phyloP scores from a whole-genome alignment of 768 basidiomycete species.

The Podaxis sp. region DNA sequence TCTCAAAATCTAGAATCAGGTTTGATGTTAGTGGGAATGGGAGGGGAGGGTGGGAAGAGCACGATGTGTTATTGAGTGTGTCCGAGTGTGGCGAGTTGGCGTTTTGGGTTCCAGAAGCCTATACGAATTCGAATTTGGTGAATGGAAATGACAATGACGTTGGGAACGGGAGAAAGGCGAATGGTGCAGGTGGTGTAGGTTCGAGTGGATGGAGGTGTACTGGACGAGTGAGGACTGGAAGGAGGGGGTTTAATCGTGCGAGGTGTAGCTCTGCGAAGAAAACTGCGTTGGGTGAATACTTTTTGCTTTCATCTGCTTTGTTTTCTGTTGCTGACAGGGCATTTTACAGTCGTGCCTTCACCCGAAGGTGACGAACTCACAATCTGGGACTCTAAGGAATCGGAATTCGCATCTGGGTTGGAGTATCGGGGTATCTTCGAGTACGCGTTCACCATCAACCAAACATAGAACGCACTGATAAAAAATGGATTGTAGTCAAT shows the following conservation, averaged over 20 bases:
- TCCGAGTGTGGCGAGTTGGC: conserved; percentile 75
- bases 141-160: neutral
- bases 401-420: conserved; percentile 88
- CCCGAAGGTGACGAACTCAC: conserved; percentile 76
- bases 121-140: neutral
- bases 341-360: conserved; percentile 54
- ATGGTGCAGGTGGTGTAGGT: neutral
- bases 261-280: conserved; percentile 91
- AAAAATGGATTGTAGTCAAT: conserved; percentile 40
- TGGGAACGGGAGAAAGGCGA: neutral
- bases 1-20: neutral
- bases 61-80: conserved; percentile 80
- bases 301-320: conserved; percentile 16
- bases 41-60: conserved; percentile 39
- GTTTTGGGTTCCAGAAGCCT: conserved; percentile 74
- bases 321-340: neutral
- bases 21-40: neutral
- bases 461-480: neutral
- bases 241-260: conserved; percentile 64
- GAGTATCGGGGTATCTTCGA: conserved; percentile 68
- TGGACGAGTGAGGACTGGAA: conserved; percentile 72
- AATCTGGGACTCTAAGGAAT: conserved; percentile 95
- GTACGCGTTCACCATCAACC: conserved; percentile 35
- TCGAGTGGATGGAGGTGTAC: conserved; percentile 60
- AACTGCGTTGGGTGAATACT: conserved; percentile 72